Evolutionary conservation across 192 early-diverging fungal genomes (phyloP), one percentile per base, ranked within the genome.

Genomic region (Coemansia sp.): DNA sequence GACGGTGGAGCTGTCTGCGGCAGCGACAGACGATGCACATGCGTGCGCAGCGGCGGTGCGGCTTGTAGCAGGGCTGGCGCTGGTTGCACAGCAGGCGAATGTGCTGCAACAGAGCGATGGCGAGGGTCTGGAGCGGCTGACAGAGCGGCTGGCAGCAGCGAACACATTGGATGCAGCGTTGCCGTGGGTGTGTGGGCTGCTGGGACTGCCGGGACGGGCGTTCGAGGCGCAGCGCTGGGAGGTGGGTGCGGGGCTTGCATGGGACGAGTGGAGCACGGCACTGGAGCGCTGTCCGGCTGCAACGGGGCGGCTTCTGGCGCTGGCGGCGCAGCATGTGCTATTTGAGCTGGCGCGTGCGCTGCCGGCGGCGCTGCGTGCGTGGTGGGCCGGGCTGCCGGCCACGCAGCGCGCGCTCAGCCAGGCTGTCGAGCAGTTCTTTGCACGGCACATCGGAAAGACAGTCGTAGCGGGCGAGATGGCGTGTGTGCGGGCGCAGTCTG

Each of bases 141-240:
- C 68, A 0, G 77, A 69, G 30, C 32, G 28, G 23, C 41, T 80
- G 5, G 34, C 50, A 22, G 24, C 38, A 23, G 28, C 54, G 9
- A 54, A 53, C 27, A 64, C 58, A 0, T 53, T 80, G 18, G 68
- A 68, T 9, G 49, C 52, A 21, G 77, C 77, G 0, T 64, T 80
- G 68, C 77, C 77, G n/a, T 74, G 71, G 77, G 54, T 71, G 28
- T 80, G 71, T 21, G 77, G 60, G 1, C 58, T 74, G 50, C 61
- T 80, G 21, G 72, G 77, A 0, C 53, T 80, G 23, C 34, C n/a
- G 7, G 27, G 30, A 7, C 27, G 51, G 28, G 27, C 44, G 16
- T 52, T 50, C 0, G 41, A 56, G 6, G 62, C 77, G 7, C 48
- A 22, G 54, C 58, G 70, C 14, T 80, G 72, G 71, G 77, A 74